Evolutionary conservation across 2,329 filamentous ascomycete species (phyloP).

Genomic region (Xylaria sp.): DNA sequence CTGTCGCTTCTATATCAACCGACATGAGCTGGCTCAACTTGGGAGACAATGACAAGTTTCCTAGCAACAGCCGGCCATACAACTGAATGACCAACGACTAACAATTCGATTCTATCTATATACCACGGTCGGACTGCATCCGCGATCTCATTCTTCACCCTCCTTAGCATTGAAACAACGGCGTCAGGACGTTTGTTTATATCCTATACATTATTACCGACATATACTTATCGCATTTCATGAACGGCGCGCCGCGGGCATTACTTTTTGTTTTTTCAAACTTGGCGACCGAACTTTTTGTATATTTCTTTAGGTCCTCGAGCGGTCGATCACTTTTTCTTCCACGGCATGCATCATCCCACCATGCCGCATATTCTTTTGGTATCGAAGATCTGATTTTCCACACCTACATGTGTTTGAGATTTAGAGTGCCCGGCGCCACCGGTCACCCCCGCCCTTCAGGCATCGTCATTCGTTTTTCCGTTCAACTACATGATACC

Average conservation of each 20-base stretch:
- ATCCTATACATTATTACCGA: slow-evolving; percentile 19
- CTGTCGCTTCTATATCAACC: slow-evolving; percentile 60
- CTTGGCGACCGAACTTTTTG: slow-evolving; percentile 20
- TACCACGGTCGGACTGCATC: slow-evolving; percentile 9
- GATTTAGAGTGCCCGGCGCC: slow-evolving; percentile 33
- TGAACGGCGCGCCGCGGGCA: slow-evolving; percentile 28
- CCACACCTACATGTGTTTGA: background rate
- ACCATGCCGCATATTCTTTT: background rate
- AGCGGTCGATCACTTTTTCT: background rate
- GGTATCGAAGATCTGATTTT: slow-evolving; percentile 1
- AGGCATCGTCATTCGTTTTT: slow-evolving; percentile 29
- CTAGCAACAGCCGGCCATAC: slow-evolving; percentile 50
- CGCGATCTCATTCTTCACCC: slow-evolving; percentile 32
- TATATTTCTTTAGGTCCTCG: slow-evolving; percentile 27
- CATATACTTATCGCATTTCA: slow-evolving; percentile 26
- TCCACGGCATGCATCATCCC: background rate
- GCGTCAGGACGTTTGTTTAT: slow-evolving; percentile 32
- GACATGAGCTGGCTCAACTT: slow-evolving; percentile 88
- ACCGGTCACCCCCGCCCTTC: slow-evolving; percentile 25
- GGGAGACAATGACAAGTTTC: slow-evolving; percentile 68
- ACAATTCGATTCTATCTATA: slow-evolving; percentile 15
- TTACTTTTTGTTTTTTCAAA: slow-evolving; percentile 11
- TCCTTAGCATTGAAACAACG: slow-evolving; percentile 42
- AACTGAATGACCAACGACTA: slow-evolving; percentile 21
- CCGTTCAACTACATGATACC: slow-evolving; percentile 32